Base-by-base conservation (phyloP, 2,329 filamentous ascomycete species). In the Davidsoniella virescens region DNA sequence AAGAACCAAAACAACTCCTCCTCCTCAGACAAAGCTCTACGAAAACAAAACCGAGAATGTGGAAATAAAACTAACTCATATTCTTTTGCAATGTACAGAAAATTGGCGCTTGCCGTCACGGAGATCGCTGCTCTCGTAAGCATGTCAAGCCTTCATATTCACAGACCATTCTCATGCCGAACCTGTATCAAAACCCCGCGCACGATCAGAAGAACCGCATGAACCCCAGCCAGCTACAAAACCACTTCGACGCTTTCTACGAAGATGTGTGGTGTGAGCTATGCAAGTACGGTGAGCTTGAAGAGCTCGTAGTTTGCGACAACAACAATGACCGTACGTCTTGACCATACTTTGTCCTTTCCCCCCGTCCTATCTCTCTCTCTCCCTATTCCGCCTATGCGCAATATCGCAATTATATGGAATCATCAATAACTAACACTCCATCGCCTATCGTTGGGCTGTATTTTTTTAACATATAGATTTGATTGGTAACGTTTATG, bases 241-340 rank as follows among this genome's bases (percentile, higher is more conserved):
- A 94, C 71, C 92, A 98, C 76, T 98, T 98, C 64, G 92, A 98
- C 68, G 92, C 92, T 62, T 98, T 98, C 67, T 98, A 98, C 73
- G 92, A 98, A 71, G 92, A 98, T 65, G 87, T 98, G 58, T 98
- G 92, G 90, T 96, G 90, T 70, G 92, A 98, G 76, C 86, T 98
- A 72, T 96, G 92, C 82, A 87, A 94, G 69, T 98, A 93, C 65
- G 92, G 92, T 58, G 87, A 96, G 69, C 75, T 96, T 36, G 92
- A 98, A 69, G 92, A 98, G 70, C 78, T 98, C 10, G 92, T 98
- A 10, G 90, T 98, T 2, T 98, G 92, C 69, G 92, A 98, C 70
- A 98, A 98, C 68, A 96, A 96, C 69, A 98, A 98, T 69, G 92
- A 98, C 64, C 90, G 81, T 85, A 65, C 59, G 80, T 76, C 45